Conservation (phyloP, 2,329 filamentous ascomycete genomes). For the Magnaporthiopsis rhizophila region DNA sequence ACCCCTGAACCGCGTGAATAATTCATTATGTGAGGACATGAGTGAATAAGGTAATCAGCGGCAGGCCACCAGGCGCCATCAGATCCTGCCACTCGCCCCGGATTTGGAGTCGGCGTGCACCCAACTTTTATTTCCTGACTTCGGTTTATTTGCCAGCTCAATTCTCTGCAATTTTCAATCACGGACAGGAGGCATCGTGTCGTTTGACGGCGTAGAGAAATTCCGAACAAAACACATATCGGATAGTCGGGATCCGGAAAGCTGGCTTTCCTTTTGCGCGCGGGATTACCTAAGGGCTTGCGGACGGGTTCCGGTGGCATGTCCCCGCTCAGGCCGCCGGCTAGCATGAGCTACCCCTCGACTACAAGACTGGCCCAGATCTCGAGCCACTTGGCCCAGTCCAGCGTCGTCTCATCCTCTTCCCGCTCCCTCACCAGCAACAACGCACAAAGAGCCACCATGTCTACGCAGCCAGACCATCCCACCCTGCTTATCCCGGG, state of each 20-base stretch:
- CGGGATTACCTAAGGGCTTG: conserved; percentile 8
- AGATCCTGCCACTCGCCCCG: not conserved
- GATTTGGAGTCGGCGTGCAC: not conserved
- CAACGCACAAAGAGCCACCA: conserved; percentile 25
- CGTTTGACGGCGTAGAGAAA: not conserved
- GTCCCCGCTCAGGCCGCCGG: conserved; percentile 6
- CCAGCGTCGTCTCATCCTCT: conserved; percentile 21
- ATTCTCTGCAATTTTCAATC: not conserved
- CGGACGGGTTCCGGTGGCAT: conserved; percentile 6
- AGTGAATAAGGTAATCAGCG: not conserved
- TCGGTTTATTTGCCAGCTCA: not conserved
- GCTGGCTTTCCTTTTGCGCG: conserved; percentile 2
- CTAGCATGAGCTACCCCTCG: conserved; percentile 6
- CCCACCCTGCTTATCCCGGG: conserved; percentile 87
- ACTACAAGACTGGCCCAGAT: conserved; percentile 17
- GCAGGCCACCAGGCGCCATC: not conserved
- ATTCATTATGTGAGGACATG: not conserved
- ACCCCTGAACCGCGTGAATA: not conserved
- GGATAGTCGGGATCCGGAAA: conserved; percentile 2
- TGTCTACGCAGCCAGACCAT: conserved; percentile 56
- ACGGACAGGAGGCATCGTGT: not conserved
- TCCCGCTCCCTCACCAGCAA: conserved; percentile 11
- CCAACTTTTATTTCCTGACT: not conserved
- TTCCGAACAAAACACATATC: not conserved
- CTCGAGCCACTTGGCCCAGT: conserved; percentile 19